Evolutionary conservation across 2,329 filamentous ascomycete species (phyloP).

Genomic region (Colletotrichum sp.): DNA sequence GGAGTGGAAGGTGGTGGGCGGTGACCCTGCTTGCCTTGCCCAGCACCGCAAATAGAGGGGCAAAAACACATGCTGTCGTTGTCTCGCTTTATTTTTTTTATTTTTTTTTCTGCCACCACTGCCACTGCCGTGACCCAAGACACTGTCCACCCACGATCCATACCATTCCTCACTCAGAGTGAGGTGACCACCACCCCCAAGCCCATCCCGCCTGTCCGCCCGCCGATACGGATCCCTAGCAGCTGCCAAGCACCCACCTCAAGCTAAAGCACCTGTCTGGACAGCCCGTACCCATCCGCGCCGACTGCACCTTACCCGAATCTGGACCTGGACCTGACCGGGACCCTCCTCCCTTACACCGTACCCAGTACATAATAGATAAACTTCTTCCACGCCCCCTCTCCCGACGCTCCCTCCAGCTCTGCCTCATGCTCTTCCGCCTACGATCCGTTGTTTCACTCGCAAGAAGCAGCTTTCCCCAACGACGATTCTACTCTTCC

Average conservation of each 20-base stretch:
- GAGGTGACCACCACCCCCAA: neutral
- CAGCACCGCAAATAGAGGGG: slow-evolving; percentile 5
- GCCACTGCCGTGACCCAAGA: slow-evolving; percentile 4
- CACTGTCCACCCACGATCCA: neutral
- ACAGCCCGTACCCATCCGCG: neutral
- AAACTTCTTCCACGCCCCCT: slow-evolving; percentile 7
- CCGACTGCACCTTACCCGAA: neutral
- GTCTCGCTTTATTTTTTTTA: neutral
- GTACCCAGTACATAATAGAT: slow-evolving; percentile 1
- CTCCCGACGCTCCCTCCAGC: neutral
- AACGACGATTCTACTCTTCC: slow-evolving; percentile 2
- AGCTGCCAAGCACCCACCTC: neutral
- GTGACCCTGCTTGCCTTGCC: neutral
- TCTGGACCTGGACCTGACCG: neutral
- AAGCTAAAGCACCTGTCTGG: neutral
- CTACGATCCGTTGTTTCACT: slow-evolving; percentile 15
- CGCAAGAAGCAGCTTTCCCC: slow-evolving; percentile 13
- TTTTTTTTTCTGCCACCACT: neutral
- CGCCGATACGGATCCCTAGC: neutral
- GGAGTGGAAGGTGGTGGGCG: neutral
- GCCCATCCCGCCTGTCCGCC: neutral
- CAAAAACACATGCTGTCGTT: slow-evolving; percentile 6
- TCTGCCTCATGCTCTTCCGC: slow-evolving; percentile 22
- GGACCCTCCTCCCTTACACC: slow-evolving; percentile 17
- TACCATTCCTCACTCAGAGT: neutral